These are phyloP conservation scores for Caryopteris hybrid DNA, from an alignment of 305 asterid species.

Conservation along the genomic window DNA sequence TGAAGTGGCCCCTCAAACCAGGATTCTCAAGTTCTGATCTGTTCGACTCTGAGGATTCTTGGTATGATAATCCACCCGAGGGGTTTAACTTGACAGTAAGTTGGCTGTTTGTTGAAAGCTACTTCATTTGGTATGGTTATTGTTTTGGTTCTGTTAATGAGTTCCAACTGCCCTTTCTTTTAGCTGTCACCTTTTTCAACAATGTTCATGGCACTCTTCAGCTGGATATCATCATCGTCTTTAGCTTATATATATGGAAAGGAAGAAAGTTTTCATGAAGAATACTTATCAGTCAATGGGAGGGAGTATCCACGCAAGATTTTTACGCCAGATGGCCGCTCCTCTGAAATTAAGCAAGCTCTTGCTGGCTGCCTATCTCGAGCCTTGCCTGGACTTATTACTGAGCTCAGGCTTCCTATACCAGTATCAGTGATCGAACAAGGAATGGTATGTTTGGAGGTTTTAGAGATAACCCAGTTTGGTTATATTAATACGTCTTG, in stretches of 20 bases:
- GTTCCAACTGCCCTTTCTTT: constrained; percentile 22
- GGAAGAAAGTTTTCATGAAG: constrained; percentile 66
- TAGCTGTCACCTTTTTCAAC: constrained; percentile 88
- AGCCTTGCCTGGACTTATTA: constrained; percentile 73
- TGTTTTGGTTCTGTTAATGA: neutral
- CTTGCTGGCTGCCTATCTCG: constrained; percentile 79
- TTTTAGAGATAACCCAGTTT: neutral
- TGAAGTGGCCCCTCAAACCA: constrained; percentile 71
- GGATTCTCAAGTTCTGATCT: constrained; percentile 51
- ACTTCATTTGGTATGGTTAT: constrained; percentile 5
- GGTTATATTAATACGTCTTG: constrained; percentile 1
- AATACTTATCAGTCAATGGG: constrained; percentile 64
- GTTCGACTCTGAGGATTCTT: constrained; percentile 69
- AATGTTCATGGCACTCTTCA: constrained; percentile 75
- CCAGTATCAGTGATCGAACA: constrained; percentile 76
- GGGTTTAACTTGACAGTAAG: constrained; percentile 73
- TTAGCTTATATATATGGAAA: constrained; percentile 85
- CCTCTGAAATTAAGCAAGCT: constrained; percentile 74
- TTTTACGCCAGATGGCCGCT: constrained; percentile 66
- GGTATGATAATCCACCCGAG: constrained; percentile 80
- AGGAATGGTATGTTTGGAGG: constrained; percentile 54
- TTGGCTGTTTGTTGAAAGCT: constrained; percentile 14
- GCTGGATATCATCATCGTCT: constrained; percentile 86
- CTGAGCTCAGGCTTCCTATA: constrained; percentile 70
- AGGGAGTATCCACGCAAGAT: constrained; percentile 71